Base-by-base conservation (phyloP, 495 filamentous ascomycete genomes). In the Podospora comata region DNA sequence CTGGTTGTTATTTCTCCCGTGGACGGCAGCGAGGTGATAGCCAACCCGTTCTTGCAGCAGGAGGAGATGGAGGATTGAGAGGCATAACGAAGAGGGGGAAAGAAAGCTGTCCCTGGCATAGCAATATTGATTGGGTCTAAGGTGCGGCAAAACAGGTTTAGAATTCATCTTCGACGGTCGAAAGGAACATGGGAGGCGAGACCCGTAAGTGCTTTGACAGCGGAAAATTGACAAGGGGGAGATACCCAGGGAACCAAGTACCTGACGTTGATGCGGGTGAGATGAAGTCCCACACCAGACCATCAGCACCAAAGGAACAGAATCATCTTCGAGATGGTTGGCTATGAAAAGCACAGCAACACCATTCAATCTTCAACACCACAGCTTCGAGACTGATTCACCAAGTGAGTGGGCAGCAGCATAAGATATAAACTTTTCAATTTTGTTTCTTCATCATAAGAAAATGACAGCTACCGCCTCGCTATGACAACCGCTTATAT, bases 21-120 rank as follows among this genome's bases (percentile, higher is more conserved):
- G 30, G 93, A 99, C 74, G 96, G 96, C 48, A 97, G 92, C 77
- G 92, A 97, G 78, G 89, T 94, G 80, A 98, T 99, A 73, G 86
- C 90, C 70, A 99, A 99, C 79, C 95, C 95, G 0, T 99, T 99
- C 75, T 77, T 90, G 68, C 86, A 91, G 71, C 82, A 83, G 18
- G 90, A 91, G 63, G 89, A 91, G 48, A 39, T 64, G 67, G 58
- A 55, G 62, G 39, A 63, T 63, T 16, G 23, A 19, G 32, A 23
- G n/a, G 23, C 60, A 39, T 4, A 9, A 5, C 19, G 28, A 56
- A 27, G 61, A 20, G 34, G 28, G 19, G 19, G 0, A 5, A 11
- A 23, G 23, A 19, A 64, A 63, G 64, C 34, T 20, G n/a, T 6
- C 11, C 1, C 26, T 20, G 39, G 15, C 2, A 48, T 16, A 13